These are phyloP conservation scores for Plenodomus biglobosus DNA, from an alignment of 2,329 filamentous ascomycete genomes.

Conservation along the genomic window DNA sequence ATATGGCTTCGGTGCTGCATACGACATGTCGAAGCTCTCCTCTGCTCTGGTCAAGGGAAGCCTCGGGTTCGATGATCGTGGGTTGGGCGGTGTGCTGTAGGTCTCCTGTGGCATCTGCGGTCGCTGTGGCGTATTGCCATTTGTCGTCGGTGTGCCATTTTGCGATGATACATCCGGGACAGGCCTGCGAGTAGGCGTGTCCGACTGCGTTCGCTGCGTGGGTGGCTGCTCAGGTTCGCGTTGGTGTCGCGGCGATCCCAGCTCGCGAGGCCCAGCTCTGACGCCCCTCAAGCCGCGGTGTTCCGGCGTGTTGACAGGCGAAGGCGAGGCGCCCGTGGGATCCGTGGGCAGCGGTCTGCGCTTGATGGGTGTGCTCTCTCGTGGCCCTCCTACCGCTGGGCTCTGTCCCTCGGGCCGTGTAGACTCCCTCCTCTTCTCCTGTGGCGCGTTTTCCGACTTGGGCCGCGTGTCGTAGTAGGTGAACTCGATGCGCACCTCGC, in stretches of 20 bases:
- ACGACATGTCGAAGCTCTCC: slow-evolving; percentile 40
- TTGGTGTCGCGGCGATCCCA: slow-evolving; percentile 39
- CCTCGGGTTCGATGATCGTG: slow-evolving; percentile 25
- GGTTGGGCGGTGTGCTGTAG: slow-evolving; percentile 27
- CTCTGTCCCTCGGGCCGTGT: slow-evolving; percentile 41
- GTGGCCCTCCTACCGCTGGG: slow-evolving; percentile 49
- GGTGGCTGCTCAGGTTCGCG: slow-evolving; percentile 25
- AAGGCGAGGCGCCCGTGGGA: slow-evolving; percentile 59
- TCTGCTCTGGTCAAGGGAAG: slow-evolving; percentile 20
- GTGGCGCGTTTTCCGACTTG: slow-evolving; percentile 69
- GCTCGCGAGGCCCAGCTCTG: slow-evolving; percentile 38
- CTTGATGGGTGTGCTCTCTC: slow-evolving; percentile 68
- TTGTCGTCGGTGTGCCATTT: slow-evolving; percentile 21
- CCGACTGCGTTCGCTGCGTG: slow-evolving; percentile 22
- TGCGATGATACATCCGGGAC: slow-evolving; percentile 31
- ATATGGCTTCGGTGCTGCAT: slow-evolving; percentile 42
- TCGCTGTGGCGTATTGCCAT: slow-evolving; percentile 29
- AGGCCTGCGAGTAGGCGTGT: slow-evolving; percentile 33
- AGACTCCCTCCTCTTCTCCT: slow-evolving; percentile 55
- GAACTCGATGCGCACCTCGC: slow-evolving; percentile 90
- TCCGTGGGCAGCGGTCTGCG: slow-evolving; percentile 81
- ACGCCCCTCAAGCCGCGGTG: slow-evolving; percentile 32
- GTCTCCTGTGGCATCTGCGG: slow-evolving; percentile 24
- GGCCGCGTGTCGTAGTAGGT: slow-evolving; percentile 92
- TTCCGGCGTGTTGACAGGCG: slow-evolving; percentile 33